Base-by-base conservation (phyloP, 1,139 yeast species). In the Sugiyamaella pinicola region DNA sequence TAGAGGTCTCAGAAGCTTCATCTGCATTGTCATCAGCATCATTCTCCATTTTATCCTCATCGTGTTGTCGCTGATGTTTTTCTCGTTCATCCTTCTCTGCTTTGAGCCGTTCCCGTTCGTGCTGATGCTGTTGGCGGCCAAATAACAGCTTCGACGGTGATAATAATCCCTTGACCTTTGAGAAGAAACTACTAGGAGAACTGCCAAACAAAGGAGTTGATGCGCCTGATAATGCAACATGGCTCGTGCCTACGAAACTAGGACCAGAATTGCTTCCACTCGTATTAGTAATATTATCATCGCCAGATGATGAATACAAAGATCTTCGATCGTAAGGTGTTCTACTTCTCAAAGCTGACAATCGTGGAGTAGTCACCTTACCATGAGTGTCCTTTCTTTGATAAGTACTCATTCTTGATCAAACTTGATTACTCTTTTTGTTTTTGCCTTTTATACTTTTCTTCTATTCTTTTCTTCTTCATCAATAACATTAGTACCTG, bases 261-360 rank as follows among this genome's bases (percentile, higher is more conserved):
- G 12, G 19, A 3, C 39, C 17, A 3, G 34, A 10, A 40, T 19
- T 40, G 21, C 47, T 42, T 4, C 15, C 24, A 19, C 38, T 12
- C n/a, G n/a, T n/a, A 12, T 24, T 21, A 42, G n/a, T 4, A 33
- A 15, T 24, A 19, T 9, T 15, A 17, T 26, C 33, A 40, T 13
- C 24, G 26, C 18, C 35, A 29, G 15, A 9, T 8, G 17, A 18
- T 19, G 34, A 40, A 8, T 15, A 3, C 35, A 13, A 31, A 4
- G 15, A 21, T 13, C 47, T 19, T 8, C 60, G 47, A 19, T 60
- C 63, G 45, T 60, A 60, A 2, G 63, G 63, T 4, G 62, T 60
- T 17, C 55, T 37, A 18, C 52, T 38, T 41, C 62, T 46, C 28
- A 54, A 41, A 28, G 44, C 49, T 5, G 59, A 57, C 13, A 57